Percentiles rank a stretch among this genome's conserved stretches.
These are phyloP conservation scores for Rhizophlyctis rosea DNA, from an alignment of 192 early-diverging fungal genomes.

Conservation along the genomic window DNA sequence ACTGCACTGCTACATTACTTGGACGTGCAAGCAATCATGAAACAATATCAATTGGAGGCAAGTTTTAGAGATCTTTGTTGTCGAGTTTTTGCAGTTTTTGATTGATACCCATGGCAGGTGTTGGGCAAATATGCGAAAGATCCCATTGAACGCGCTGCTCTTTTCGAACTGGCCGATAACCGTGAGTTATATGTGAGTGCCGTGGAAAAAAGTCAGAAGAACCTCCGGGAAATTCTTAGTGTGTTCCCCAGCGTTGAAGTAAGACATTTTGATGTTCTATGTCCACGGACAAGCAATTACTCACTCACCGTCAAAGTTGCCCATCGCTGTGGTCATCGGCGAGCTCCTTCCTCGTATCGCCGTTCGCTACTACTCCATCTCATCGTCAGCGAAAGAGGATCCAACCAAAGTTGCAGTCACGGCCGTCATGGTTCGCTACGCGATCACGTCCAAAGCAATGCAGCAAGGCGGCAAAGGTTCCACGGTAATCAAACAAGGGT, in stretches of 20 bases:
- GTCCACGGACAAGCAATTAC: background rate
- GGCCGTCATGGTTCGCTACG: conserved; percentile 84
- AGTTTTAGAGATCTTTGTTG: background rate
- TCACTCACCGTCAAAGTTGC: conserved; percentile 45
- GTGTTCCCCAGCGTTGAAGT: conserved; percentile 56
- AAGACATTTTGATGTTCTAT: background rate
- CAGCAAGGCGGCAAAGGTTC: background rate
- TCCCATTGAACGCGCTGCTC: conserved; percentile 29
- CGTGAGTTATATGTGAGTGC: conserved; percentile 35
- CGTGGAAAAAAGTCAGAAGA: conserved; percentile 51
- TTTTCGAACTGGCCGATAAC: conserved; percentile 41
- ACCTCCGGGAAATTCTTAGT: conserved; percentile 72
- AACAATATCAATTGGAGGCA: conserved; percentile 59
- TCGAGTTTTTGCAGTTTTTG: background rate
- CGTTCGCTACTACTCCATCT: conserved; percentile 95
- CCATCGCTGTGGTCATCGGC: conserved; percentile 75
- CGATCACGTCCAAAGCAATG: conserved; percentile 10
- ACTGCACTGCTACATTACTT: conserved; percentile 88
- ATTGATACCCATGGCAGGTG: conserved; percentile 35
- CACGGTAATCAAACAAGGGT: conserved; percentile 57
- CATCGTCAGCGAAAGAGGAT: conserved; percentile 77
- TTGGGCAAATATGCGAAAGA: conserved; percentile 47
- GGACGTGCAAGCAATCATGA: conserved; percentile 71
- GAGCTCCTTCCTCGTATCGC: conserved; percentile 78
- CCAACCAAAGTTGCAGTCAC: conserved; percentile 81